Evolutionary conservation across 1,284 basidiomycete genomes (phyloP).

Genomic region (Taiwanofungus camphoratus): DNA sequence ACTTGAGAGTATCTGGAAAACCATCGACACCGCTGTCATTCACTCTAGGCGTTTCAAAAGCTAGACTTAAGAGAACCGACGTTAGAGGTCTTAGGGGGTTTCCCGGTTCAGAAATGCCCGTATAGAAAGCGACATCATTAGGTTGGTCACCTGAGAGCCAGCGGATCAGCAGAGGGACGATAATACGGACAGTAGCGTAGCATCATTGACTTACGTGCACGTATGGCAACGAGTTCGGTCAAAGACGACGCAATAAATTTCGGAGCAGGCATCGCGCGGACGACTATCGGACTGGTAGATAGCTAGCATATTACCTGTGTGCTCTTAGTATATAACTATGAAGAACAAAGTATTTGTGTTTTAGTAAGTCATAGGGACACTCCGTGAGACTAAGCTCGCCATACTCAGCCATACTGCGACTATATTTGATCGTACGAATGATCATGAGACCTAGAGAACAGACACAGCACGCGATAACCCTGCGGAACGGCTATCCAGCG

Average conservation of each 20-base stretch:
- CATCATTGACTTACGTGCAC: constrained; percentile 12
- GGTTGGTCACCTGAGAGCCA: constrained; percentile 7
- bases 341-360: no score
- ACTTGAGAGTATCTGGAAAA: constrained; percentile 9
- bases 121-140: constrained; percentile 9
- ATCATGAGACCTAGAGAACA: constrained; percentile 5
- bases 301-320: neutral
- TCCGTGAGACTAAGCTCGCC: no score
- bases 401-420: no score
- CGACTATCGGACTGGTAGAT: no score
- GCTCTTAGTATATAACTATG: no score
- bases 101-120: constrained; percentile 11
- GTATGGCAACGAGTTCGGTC: constrained; percentile 12
- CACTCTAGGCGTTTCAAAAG: neutral
- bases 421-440: constrained; percentile 4
- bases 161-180: no score
- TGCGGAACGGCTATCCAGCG: constrained; percentile 4
- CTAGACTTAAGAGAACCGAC: neutral
- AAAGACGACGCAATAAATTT: constrained; percentile 7
- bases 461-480: no score
- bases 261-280: constrained; percentile 8
- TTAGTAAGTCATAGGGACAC: no score
- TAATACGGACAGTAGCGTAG: neutral
- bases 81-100: constrained; percentile 8
- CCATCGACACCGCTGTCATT: neutral